These are phyloP conservation scores for Aquilaria sinensis DNA, from an alignment of 345 rosid species.

Conservation along the genomic window DNA sequence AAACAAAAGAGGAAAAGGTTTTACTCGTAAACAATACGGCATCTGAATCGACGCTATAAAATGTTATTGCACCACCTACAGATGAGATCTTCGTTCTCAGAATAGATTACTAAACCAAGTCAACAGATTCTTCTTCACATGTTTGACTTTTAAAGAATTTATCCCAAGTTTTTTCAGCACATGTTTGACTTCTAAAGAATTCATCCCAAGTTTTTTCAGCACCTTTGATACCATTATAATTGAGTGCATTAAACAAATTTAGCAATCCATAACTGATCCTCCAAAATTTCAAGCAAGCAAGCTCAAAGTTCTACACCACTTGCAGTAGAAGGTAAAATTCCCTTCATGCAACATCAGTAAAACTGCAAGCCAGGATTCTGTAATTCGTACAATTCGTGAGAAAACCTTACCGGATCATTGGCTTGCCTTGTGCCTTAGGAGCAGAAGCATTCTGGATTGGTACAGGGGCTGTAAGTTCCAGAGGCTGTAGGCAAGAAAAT, in stretches of 20 bases:
- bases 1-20: background rate
- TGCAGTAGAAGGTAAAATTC: background rate
- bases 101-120: too few species aligned
- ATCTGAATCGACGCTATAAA: background rate
- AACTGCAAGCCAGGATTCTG: background rate
- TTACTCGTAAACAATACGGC: background rate
- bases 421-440: slow-evolving; percentile 49
- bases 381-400: background rate
- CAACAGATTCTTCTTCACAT: too few species aligned
- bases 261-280: too few species aligned
- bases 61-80: background rate
- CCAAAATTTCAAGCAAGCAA: too few species aligned
- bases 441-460: slow-evolving; percentile 26
- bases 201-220: too few species aligned
- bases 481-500: slow-evolving; percentile 35
- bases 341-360: background rate
- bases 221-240: too few species aligned
- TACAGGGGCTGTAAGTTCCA: slow-evolving; percentile 38
- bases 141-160: too few species aligned
- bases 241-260: too few species aligned
- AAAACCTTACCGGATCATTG: slow-evolving; percentile 58
- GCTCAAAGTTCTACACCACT: too few species aligned
- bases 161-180: too few species aligned
- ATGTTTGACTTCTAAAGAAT: too few species aligned
- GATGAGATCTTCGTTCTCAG: too few species aligned